Evolutionary conservation across 345 rosid genomes (phyloP).

Genomic region (Lumnitzera littorea): DNA sequence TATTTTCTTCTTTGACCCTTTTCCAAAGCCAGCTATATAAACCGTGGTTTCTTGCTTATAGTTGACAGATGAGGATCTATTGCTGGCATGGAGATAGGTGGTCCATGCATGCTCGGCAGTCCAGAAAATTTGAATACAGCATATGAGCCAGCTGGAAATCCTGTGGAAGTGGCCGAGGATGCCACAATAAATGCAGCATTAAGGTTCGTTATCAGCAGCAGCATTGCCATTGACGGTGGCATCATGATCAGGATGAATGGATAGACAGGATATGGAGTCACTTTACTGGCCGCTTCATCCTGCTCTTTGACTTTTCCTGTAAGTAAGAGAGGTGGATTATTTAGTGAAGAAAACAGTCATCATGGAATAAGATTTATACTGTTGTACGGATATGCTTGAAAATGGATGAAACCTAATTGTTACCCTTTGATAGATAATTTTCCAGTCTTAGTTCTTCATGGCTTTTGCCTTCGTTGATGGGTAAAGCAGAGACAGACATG

Average conservation of each 20-base stretch:
- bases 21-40: no score
- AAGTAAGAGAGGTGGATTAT: background rate
- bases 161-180: background rate
- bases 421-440: background rate
- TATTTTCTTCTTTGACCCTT: no score
- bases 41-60: no score
- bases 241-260: conserved; percentile 6
- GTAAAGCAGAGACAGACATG: conserved; percentile 4
- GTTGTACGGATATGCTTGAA: no score
- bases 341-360: background rate
- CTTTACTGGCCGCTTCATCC: background rate
- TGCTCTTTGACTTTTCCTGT: conserved; percentile 4
- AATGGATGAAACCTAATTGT: no score
- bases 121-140: background rate
- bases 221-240: conserved; percentile 5
- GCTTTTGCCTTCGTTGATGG: conserved; percentile 1
- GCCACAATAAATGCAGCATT: background rate
- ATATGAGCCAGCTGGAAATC: background rate
- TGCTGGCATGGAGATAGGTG: no score
- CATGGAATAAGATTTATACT: no score
- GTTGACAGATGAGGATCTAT: no score
- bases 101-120: background rate
- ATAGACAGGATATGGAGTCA: background rate
- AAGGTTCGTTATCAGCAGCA: background rate
- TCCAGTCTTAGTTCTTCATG: conserved; percentile 7